Evolutionary conservation across 129 eudicot species (phyloP).

Genomic region (Cynara cardunculus): DNA sequence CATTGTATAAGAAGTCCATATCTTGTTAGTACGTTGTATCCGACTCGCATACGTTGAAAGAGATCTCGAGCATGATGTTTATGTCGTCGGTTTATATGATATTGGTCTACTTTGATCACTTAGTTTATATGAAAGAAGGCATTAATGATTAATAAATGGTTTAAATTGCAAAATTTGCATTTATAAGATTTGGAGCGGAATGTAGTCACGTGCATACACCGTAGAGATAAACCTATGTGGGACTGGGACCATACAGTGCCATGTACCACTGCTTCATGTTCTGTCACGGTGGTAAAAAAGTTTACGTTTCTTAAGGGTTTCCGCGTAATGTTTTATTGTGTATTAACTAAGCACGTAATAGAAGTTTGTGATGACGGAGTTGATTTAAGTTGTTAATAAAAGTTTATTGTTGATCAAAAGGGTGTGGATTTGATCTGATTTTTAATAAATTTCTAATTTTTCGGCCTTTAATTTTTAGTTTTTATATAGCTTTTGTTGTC

Average conservation of each 20-base stretch:
- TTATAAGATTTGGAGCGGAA: neutral
- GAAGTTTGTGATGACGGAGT: neutral
- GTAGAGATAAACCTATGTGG: neutral
- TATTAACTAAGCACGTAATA: neutral
- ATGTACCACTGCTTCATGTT: neutral
- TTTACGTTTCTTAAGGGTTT: neutral
- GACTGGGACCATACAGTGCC: neutral
- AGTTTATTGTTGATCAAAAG: neutral
- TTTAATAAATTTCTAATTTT: too few species aligned
- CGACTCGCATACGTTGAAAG: neutral
- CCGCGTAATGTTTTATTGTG: neutral
- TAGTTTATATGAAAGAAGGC: too few species aligned
- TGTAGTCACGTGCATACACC: neutral
- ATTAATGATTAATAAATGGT: too few species aligned
- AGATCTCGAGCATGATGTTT: neutral
- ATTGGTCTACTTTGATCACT: neutral
- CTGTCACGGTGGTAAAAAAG: neutral
- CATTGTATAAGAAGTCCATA: neutral
- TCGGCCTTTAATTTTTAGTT: neutral
- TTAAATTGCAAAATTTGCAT: neutral
- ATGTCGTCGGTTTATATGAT: neutral
- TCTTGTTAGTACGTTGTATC: neutral
- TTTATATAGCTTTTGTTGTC: neutral
- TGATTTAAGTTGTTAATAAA: neutral
- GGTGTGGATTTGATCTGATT: neutral